Evolutionary conservation across 1,284 basidiomycete genomes (phyloP).

Genomic region (Cryptococcus sp.): DNA sequence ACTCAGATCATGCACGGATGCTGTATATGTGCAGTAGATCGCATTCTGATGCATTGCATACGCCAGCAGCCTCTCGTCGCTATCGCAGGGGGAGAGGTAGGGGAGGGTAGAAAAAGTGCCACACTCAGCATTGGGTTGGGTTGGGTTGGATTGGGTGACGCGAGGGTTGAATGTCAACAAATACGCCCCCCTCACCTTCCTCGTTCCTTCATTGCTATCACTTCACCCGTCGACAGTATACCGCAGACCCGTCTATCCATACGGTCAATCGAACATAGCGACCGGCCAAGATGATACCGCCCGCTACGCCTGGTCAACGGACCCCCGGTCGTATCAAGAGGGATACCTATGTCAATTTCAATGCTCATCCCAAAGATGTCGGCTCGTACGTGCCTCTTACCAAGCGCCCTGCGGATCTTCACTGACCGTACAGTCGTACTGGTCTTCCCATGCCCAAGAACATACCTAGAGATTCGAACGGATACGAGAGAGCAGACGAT

Average conservation of each 20-base stretch:
- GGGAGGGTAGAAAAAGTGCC: background rate
- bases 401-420: background rate
- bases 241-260: too few relatives aligned
- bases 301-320: constrained; percentile 13
- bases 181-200: too few relatives aligned
- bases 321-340: background rate
- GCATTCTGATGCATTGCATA: too few relatives aligned
- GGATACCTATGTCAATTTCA: constrained; percentile 30
- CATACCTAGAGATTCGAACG: constrained; percentile 68
- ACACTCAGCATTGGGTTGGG: too few relatives aligned
- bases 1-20: too few relatives aligned
- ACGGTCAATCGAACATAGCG: too few relatives aligned
- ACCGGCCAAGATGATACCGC: constrained; percentile 1
- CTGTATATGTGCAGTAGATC: too few relatives aligned
- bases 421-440: constrained; percentile 28
- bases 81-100: background rate
- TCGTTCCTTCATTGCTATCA: too few relatives aligned
- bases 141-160: too few relatives aligned
- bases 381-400: constrained; percentile 41
- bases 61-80: too few relatives aligned
- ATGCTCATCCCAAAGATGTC: constrained; percentile 35
- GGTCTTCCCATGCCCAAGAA: constrained; percentile 43
- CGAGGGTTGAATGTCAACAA: constrained; percentile 1
- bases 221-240: too few relatives aligned
- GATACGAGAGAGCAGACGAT: constrained; percentile 74